Base-by-base conservation (phyloP, 768 basidiomycete genomes). In the Gloeopeniophorella convolvens region DNA sequence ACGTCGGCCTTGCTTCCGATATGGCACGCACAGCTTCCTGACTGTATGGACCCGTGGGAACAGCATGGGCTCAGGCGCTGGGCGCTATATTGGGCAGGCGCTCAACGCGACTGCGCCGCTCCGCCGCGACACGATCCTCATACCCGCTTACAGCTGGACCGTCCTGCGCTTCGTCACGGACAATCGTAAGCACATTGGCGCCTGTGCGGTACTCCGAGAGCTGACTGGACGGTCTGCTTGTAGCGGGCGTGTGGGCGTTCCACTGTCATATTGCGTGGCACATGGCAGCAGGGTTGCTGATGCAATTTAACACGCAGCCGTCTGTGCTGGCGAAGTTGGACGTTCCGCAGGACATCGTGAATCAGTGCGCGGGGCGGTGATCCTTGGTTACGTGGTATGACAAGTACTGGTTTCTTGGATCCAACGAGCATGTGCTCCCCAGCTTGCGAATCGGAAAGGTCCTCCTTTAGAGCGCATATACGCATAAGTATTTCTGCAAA, bases 261-360 rank as follows among this genome's bases (percentile, higher is more conserved):
- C 56, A 57, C 34, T 54, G 52, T 18, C 56, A 57, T 20, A 15
- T 57, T 5, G 34, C 39, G 32, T 55, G 48, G 53, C 53, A 56
- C 12, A 54, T 56, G 55, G 47, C 47, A 0, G 52, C 56, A 0
- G 56, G 56, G 18, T 16, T 53, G 40, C 23, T 55, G 13, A 43
- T 55, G 44, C 53, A 55, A 41, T 34, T 55, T 23, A 55, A 15
- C n/a, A 48, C 27, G 11, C 41, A 31, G 13, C 42, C 45, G 16
- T 43, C 45, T 8, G n/a, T 15, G 10, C 23, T 55, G 11, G 53
- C 52, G 10, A 21, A 18, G 27, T n/a, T 48, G 20, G 33, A 45
- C 11, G 32, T 57, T 1, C 56, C 53, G n/a, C 23, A 32, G 16
- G 53, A 50, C 11, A 43, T 55, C 8, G 42, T 51, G 18, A 15